Base-by-base conservation (phyloP, 164 flowering plant species). In the Vitis amurensis region DNA sequence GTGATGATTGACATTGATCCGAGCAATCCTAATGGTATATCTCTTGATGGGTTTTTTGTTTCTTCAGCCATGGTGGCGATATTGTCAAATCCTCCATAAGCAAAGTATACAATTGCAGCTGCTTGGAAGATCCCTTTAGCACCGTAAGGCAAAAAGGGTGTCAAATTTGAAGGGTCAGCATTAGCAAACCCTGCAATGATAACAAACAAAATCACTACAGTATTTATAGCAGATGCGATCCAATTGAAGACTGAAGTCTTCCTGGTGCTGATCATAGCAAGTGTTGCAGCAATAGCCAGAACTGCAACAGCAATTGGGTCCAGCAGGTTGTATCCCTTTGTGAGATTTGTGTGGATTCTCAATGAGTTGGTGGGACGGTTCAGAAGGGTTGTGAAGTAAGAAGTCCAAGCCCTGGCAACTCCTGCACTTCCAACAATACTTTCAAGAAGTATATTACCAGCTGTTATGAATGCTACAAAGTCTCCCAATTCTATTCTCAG, bases 41-140 rank as follows among this genome's bases (percentile, higher is more conserved):
- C 90, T 71, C 81, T 80, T 4, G 85, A 73, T 11, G 91, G 94
- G 63, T 89, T 85, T 49, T 71, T 82, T 3, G 89, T 88, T 73
- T 86, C 90, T 61, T 89, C 91, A 11, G 91, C 91, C 91, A 89
- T 85, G 50, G 89, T 89, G 5, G 91, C 84, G 2, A 89, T 76
- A 23, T 66, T 78, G 51, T 89, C 93, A 68, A 87, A 89, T 12
- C 90, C 90, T 3, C 85, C 86, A 71, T 87, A 84, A 8, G 89
- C 89, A 60, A 86, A 86, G 80, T 78, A 89, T 9, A 89, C 80
- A 8, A 87, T 72, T 16, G 91, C 88, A 2, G 88, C 83, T 11
- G 88, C 91, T 67, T 69, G 79, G 73, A 89, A 87, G 51, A 89
- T 59, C 11, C 91, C 90, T 50, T 72, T 50, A 0, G 71, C 76